phyloP scores from a whole-genome alignment of 441 rosid species.

The Euphorbia celastroides region DNA sequence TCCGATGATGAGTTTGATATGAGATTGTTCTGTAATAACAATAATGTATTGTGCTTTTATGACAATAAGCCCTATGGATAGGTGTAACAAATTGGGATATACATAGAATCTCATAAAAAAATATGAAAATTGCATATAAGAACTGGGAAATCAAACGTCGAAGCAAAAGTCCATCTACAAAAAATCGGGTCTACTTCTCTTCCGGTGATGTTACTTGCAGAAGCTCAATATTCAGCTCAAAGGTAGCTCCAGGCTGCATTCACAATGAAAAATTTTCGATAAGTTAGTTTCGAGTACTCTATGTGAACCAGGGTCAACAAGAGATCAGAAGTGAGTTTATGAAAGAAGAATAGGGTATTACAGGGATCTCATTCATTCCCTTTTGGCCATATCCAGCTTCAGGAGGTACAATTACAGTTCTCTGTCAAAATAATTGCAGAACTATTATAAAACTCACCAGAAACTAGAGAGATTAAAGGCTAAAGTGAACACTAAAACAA shows the following conservation, averaged over 20 bases:
- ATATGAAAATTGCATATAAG: neutral
- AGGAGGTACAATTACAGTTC: slow-evolving; percentile 83
- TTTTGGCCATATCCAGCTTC: slow-evolving; percentile 75
- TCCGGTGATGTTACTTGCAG: slow-evolving; percentile 48
- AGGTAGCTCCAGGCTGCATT: slow-evolving; percentile 75
- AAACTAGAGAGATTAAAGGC: neutral
- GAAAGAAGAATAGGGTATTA: slow-evolving; percentile 20
- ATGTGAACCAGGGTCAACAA: too few relatives aligned
- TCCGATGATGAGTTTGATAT: neutral
- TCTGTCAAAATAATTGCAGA: slow-evolving; percentile 35
- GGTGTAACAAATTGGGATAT: neutral
- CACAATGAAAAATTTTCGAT: slow-evolving; percentile 4
- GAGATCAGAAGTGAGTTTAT: too few relatives aligned
- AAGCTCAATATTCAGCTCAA: slow-evolving; percentile 84
- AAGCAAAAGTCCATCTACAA: neutral
- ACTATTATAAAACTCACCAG: neutral
- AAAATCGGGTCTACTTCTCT: slow-evolving; percentile 26
- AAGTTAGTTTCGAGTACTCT: neutral
- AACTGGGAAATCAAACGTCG: too few relatives aligned
- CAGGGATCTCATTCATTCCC: slow-evolving; percentile 96
- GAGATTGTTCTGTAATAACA: neutral
- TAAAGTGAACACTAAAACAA: neutral
- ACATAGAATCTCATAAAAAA: neutral
- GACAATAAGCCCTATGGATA: neutral
- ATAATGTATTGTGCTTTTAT: too few relatives aligned